Percentiles rank a stretch among this genome's conserved stretches.
phyloP scores from a whole-genome alignment of 2,329 filamentous ascomycete species.

The Colletotrichum sansevieriae region DNA sequence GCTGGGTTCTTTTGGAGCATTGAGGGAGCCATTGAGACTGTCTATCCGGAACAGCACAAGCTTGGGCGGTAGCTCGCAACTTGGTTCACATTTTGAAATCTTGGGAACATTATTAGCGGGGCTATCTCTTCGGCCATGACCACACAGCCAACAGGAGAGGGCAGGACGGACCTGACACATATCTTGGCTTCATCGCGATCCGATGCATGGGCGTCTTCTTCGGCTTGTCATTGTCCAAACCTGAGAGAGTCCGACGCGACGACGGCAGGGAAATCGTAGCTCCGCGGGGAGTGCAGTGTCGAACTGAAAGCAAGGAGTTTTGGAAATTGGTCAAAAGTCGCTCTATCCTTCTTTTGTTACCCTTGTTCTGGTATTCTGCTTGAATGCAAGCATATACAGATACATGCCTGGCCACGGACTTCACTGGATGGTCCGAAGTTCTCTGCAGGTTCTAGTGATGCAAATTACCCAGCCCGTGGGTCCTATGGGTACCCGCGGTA shows the following conservation, averaged over 20 bases:
- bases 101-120: constrained; percentile 62
- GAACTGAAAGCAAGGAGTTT: constrained; percentile 50
- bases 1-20: constrained; percentile 78
- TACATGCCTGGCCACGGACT: constrained; percentile 57
- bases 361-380: constrained; percentile 51
- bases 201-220: constrained; percentile 59
- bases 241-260: constrained; percentile 58
- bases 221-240: constrained; percentile 58
- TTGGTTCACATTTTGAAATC: constrained; percentile 57
- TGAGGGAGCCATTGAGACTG: constrained; percentile 74
- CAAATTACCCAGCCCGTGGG: too few species aligned
- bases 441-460: constrained; percentile 51
- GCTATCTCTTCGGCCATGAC: constrained; percentile 63
- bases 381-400: constrained; percentile 56
- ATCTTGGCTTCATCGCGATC: constrained; percentile 61
- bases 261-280: constrained; percentile 55
- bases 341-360: constrained; percentile 45
- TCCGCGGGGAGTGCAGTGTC: constrained; percentile 43
- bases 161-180: constrained; percentile 55
- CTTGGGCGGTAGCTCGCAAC: constrained; percentile 69
- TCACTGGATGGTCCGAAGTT: constrained; percentile 56
- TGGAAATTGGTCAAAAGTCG: constrained; percentile 50
- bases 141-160: constrained; percentile 52
- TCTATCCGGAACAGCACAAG: constrained; percentile 73
- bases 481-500: too few species aligned